A percentile compares a stretch with the other conserved stretches of the same genome.
Conservation (phyloP, 768 basidiomycete species). For the Trametes maxima region DNA sequence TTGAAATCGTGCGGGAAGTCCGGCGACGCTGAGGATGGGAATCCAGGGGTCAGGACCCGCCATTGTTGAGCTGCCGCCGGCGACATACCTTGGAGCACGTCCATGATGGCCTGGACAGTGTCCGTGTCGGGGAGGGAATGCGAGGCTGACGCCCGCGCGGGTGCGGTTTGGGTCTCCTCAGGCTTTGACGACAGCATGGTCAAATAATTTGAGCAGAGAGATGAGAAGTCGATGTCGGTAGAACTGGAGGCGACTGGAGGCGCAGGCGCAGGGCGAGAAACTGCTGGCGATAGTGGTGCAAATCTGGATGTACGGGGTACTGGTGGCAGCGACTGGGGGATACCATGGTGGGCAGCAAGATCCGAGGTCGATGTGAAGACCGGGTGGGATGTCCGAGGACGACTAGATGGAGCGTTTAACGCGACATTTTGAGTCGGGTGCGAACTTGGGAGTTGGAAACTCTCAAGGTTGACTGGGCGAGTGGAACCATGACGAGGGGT, state of each 20-base stretch:
- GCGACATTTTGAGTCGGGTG: slow-evolving; percentile 55
- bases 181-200: slow-evolving; percentile 57
- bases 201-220: slow-evolving; percentile 64
- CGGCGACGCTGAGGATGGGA: slow-evolving; percentile 38
- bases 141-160: slow-evolving; percentile 29
- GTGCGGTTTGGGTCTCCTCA: slow-evolving; percentile 37
- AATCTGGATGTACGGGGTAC: slow-evolving; percentile 62
- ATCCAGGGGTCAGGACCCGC: slow-evolving; percentile 5
- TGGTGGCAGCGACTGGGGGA: slow-evolving; percentile 70
- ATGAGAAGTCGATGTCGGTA: slow-evolving; percentile 47
- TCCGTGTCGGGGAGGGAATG: slow-evolving; percentile 25
- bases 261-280: slow-evolving; percentile 30
- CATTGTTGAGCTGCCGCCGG: background rate
- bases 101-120: slow-evolving; percentile 42
- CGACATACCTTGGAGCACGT: slow-evolving; percentile 40
- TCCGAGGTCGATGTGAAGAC: slow-evolving; percentile 68
- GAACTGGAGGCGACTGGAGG: slow-evolving; percentile 27
- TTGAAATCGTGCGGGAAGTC: slow-evolving; percentile 43
- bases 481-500: slow-evolving; percentile 32
- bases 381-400: slow-evolving; percentile 68
- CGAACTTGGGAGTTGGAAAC: slow-evolving; percentile 54
- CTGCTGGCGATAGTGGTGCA: slow-evolving; percentile 39
- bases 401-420: slow-evolving; percentile 53
- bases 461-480: slow-evolving; percentile 45
- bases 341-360: slow-evolving; percentile 77